Base-by-base conservation (phyloP, 2,329 filamentous ascomycete genomes). In the Aspergillus floridensis region DNA sequence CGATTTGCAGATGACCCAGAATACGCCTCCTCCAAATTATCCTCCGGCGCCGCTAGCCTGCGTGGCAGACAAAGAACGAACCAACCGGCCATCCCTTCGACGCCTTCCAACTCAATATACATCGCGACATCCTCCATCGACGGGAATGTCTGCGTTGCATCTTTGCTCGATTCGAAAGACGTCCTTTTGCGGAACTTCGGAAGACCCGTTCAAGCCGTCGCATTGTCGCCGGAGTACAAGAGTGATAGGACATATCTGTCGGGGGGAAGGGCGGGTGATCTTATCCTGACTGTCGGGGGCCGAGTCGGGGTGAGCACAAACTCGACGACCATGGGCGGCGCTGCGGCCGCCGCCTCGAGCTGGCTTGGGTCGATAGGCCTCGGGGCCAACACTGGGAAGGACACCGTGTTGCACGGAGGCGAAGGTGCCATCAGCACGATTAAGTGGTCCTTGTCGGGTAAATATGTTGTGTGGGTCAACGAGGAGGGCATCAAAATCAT, bases 401-500 rank as follows among this genome's bases (percentile, higher is more conserved):
- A 99, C 71, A 92, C 87, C 0, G 81, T 97, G 3, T 76, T 98
- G 50, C 95, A 99, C 72, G 92, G 90, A 7, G 95, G 95, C 2
- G 96, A 99, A 77, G 95, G 95, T 3, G 86, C 87, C 2, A 95
- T 99, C 63, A 93, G 87, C 72, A 90, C 88, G 3, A 95, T 99
- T 70, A 93, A 96, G 74, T 99, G 93, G 92, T 98, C 93, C 0
- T 74, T 93, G 46, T 93, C 92, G 0, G 93, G 95, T 0, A 95
- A 90, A 76, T 98, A 93, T 70, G 90, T 97, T 1, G 91, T 88
- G 0, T 99, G 95, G 95, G 84, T 96, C 46, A 99, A 98, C 70
- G 95, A 99, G 75, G 89, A 96, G 69, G 95, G 95, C 4, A 96
- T 98, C 72, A 97, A 97, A 74, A 95, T 99, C 61, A 98, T 98